Percentiles rank a stretch among this genome's conserved stretches.
Conservation (phyloP, 768 basidiomycete genomes). For the Xanthoconium purpureum region DNA sequence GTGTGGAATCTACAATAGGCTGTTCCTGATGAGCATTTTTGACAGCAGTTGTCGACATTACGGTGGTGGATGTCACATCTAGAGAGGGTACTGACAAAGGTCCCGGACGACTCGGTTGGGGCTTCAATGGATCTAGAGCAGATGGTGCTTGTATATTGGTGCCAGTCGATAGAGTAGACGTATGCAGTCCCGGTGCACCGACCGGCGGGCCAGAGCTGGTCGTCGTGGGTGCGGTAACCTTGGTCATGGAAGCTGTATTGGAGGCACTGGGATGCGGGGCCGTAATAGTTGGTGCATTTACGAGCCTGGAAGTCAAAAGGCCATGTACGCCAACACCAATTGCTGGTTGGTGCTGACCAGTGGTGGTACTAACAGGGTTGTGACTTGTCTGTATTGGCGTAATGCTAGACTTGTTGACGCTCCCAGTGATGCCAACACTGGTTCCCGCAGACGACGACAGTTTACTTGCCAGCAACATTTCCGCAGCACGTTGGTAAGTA, state of each 20-base stretch:
- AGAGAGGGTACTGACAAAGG: conserved; percentile 11
- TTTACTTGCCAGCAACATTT: conserved; percentile 22
- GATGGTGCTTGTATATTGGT: conserved; percentile 9
- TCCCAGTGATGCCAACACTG: neutral
- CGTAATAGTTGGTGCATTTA: conserved; percentile 2
- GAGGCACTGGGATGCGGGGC: conserved; percentile 1
- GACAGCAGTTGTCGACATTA: conserved; percentile 10
- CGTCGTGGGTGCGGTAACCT: conserved; percentile 1
- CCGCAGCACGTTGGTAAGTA: conserved; percentile 22
- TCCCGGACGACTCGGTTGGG: conserved; percentile 20
- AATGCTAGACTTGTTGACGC: conserved; percentile 7
- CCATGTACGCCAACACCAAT: conserved; percentile 6
- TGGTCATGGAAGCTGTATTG: conserved; percentile 7
- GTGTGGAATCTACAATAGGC: conserved; percentile 18
- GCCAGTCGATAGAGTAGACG: neutral
- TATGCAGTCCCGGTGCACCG: conserved; percentile 10
- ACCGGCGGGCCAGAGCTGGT: conserved; percentile 1
- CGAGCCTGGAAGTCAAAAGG: conserved; percentile 8
- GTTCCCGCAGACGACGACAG: conserved; percentile 4
- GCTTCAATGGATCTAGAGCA: conserved; percentile 17
- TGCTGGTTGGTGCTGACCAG: conserved; percentile 11
- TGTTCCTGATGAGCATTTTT: conserved; percentile 24
- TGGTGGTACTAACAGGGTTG: neutral
- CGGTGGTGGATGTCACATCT: conserved; percentile 9
- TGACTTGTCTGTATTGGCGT: conserved; percentile 4